phyloP scores from a whole-genome alignment of 208 protist genomes.

The Spongospora subterranea region DNA sequence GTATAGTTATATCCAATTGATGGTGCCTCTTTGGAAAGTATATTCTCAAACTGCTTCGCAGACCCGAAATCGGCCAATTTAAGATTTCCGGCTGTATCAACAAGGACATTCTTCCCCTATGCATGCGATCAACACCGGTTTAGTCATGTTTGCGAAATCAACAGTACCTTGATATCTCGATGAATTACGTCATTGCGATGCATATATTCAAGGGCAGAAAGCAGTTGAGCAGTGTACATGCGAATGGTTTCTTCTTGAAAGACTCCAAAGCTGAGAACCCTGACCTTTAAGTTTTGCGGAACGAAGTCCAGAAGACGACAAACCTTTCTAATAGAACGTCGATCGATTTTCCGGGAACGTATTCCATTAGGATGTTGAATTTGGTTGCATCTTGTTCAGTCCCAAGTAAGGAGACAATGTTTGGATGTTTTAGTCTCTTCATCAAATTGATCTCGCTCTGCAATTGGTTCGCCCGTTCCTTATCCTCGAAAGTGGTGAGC shows the following conservation, averaged over 20 bases:
- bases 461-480: constrained; percentile 57
- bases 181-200: constrained; percentile 60
- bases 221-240: constrained; percentile 54
- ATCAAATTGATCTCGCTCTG: constrained; percentile 67
- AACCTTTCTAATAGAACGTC: constrained; percentile 56
- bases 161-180: constrained; percentile 62
- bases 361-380: constrained; percentile 65
- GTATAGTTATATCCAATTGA: constrained; percentile 60
- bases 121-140: background rate
- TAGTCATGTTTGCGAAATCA: background rate
- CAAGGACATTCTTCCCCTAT: constrained; percentile 63
- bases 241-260: constrained; percentile 5
- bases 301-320: background rate
- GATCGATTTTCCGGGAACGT: constrained; percentile 63
- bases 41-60: constrained; percentile 60
- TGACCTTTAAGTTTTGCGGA: background rate
- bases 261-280: background rate
- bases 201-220: constrained; percentile 56
- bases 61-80: constrained; percentile 66
- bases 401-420: constrained; percentile 72
- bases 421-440: constrained; percentile 66
- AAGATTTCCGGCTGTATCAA: constrained; percentile 58
- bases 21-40: constrained; percentile 50
- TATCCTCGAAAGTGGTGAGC: constrained; percentile 45
- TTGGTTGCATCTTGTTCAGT: constrained; percentile 69